Percentiles rank a stretch among this genome's conserved stretches.
These are phyloP conservation scores for Suillus brevipes DNA, from an alignment of 768 basidiomycete species.

Conservation along the genomic window DNA sequence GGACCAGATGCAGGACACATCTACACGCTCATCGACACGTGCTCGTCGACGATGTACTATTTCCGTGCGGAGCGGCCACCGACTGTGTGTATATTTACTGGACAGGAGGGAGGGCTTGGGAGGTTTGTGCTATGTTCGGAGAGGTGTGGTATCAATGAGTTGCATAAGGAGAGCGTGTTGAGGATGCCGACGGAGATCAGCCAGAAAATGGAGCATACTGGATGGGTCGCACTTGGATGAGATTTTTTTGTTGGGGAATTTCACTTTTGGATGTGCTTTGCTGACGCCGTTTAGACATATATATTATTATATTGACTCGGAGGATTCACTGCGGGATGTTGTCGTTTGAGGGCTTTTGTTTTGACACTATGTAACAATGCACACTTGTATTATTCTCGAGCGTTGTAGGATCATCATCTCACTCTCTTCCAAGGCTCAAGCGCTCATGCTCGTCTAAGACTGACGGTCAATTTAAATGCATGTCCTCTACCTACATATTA, in stretches of 20 bases:
- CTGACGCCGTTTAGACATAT: background rate
- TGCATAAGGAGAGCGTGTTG: conserved; percentile 23
- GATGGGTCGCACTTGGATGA: conserved; percentile 1
- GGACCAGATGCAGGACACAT: conserved; percentile 5
- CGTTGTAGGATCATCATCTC: no score
- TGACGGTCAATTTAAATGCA: no score
- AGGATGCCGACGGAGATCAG: conserved; percentile 18
- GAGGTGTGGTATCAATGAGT: conserved; percentile 15
- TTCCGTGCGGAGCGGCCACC: conserved; percentile 18
- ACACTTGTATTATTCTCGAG: no score
- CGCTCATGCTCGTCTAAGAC: no score
- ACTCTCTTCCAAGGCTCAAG: no score
- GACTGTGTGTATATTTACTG: conserved; percentile 23
- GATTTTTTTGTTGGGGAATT: background rate
- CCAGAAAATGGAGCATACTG: background rate
- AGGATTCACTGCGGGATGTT: no score
- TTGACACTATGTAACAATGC: no score
- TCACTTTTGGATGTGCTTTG: background rate
- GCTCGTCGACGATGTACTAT: conserved; percentile 19
- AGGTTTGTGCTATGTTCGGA: conserved; percentile 26
- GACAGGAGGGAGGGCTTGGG: conserved; percentile 23
- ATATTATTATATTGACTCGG: background rate
- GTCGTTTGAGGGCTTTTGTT: no score
- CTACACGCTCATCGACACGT: conserved; percentile 21
- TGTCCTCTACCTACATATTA: no score